phyloP scores from a whole-genome alignment of 495 filamentous ascomycete species.

The Xylaria acuta region DNA sequence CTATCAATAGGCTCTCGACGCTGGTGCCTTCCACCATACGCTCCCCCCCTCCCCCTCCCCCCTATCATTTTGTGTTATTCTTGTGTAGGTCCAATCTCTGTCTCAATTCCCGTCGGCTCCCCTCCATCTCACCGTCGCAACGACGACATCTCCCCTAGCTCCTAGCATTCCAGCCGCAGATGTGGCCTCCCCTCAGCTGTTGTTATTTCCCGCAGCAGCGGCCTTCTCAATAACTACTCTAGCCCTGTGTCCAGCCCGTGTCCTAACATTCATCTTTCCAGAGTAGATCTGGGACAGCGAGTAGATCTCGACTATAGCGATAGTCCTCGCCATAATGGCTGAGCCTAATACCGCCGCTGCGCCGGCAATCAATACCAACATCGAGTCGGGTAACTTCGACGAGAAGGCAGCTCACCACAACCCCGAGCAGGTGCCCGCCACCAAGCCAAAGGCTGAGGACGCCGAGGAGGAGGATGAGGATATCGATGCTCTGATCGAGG shows the following conservation, averaged over 20 bases:
- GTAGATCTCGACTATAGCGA: conserved; percentile 30
- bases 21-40: conserved; percentile 44
- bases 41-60: conserved; percentile 20
- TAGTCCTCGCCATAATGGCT: conserved; percentile 52
- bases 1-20: conserved; percentile 43
- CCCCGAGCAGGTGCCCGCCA: conserved; percentile 31
- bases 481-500: conserved; percentile 81
- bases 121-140: conserved; percentile 27
- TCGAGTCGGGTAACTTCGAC: conserved; percentile 62
- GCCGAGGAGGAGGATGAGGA: conserved; percentile 74
- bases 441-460: conserved; percentile 47
- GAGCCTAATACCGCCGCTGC: conserved; percentile 52
- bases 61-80: conserved; percentile 28
- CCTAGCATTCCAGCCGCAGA: conserved; percentile 22
- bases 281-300: conserved; percentile 28
- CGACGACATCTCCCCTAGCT: background rate
- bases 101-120: conserved; percentile 31
- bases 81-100: conserved; percentile 23
- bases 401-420: conserved; percentile 54
- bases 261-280: conserved; percentile 24
- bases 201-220: conserved; percentile 10
- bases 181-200: background rate
- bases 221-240: background rate
- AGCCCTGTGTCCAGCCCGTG: conserved; percentile 22
- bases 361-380: conserved; percentile 59